Conservation (phyloP, 2,329 filamentous ascomycete species). For the Myotisia sp. region DNA sequence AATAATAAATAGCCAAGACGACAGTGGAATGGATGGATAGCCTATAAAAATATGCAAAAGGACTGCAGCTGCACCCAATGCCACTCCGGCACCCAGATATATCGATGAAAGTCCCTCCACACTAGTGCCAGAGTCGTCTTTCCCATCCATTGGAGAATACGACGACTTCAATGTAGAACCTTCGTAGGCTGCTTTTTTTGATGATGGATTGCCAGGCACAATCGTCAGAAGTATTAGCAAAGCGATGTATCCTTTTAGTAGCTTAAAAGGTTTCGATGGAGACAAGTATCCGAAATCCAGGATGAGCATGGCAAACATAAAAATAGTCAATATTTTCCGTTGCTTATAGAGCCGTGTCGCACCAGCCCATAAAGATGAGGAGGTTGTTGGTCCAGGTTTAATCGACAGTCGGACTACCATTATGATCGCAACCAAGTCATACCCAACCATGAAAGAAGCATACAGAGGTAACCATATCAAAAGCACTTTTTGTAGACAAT, state of each 20-base stretch:
- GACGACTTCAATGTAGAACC: too few species aligned
- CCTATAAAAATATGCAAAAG: constrained; percentile 19
- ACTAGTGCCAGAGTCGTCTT: neutral
- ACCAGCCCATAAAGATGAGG: neutral
- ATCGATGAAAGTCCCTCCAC: neutral
- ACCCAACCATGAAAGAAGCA: constrained; percentile 41
- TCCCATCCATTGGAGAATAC: neutral
- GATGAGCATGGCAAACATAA: constrained; percentile 7
- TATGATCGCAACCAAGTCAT: constrained; percentile 38
- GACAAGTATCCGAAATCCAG: constrained; percentile 5
- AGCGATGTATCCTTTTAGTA: constrained; percentile 7
- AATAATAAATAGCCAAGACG: neutral
- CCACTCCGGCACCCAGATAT: neutral
- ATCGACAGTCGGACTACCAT: constrained; percentile 25
- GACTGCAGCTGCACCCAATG: constrained; percentile 24
- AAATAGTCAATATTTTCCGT: constrained; percentile 5
- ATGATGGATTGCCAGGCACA: neutral
- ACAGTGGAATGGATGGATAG: neutral
- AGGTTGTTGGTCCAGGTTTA: neutral
- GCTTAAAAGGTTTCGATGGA: neutral
- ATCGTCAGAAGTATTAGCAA: constrained; percentile 4
- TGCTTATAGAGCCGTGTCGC: constrained; percentile 1
- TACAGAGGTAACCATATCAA: constrained; percentile 41
- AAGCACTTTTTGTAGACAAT: constrained; percentile 21
- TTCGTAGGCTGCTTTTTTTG: constrained; percentile 20